phyloP scores from a whole-genome alignment of 441 rosid genomes.

The Breynia disticha region DNA sequence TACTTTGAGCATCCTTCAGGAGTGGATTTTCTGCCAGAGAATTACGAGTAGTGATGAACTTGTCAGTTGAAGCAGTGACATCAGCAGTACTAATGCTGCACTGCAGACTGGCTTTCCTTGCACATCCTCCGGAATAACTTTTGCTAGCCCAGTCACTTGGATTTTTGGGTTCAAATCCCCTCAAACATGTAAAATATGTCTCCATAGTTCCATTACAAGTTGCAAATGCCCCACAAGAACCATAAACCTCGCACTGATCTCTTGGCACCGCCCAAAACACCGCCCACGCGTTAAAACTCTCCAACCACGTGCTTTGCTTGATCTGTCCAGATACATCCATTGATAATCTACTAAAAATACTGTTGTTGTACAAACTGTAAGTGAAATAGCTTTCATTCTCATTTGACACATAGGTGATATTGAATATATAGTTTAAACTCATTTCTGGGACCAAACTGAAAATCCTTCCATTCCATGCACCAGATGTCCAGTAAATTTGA shows the following conservation, averaged over 20 bases:
- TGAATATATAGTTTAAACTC: conserved; percentile 12
- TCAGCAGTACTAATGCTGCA: conserved; percentile 10
- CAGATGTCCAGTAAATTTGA: not conserved
- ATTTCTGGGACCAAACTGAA: conserved; percentile 19
- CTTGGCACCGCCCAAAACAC: conserved; percentile 21
- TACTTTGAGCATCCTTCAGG: not conserved
- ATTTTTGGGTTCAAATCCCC: conserved; percentile 10
- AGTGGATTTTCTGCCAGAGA: conserved; percentile 3
- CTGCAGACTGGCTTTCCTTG: conserved; percentile 12
- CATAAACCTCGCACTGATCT: conserved; percentile 20
- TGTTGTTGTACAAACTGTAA: conserved; percentile 2
- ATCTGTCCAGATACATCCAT: conserved; percentile 21
- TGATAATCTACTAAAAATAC: conserved; percentile 2
- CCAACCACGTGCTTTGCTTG: conserved; percentile 8
- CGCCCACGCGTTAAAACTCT: conserved; percentile 14
- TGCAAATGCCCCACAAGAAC: conserved; percentile 19
- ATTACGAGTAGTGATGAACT: conserved; percentile 4
- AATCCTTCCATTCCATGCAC: not conserved
- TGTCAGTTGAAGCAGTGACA: conserved; percentile 5
- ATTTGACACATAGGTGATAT: conserved; percentile 13
- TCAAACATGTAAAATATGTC: conserved; percentile 22
- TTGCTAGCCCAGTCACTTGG: conserved; percentile 11
- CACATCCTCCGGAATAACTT: conserved; percentile 23
- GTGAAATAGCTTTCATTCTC: conserved; percentile 22
- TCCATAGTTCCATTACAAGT: conserved; percentile 13